Conservation (phyloP, 768 basidiomycete genomes). For the Leccinum variicolor region DNA sequence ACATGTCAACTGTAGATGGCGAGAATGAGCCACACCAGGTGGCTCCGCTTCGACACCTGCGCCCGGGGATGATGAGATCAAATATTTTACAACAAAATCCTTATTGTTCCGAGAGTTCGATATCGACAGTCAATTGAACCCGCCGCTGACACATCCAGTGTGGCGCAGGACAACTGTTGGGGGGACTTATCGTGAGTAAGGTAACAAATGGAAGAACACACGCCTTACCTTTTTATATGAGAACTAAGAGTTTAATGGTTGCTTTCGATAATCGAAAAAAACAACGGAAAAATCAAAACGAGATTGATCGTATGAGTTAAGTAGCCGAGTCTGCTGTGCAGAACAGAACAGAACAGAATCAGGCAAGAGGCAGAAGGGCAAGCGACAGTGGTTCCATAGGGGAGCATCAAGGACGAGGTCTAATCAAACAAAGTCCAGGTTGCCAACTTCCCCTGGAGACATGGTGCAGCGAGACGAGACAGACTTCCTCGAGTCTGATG, state of each 20-base stretch:
- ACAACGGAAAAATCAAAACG: not conserved
- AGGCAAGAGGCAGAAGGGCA: not conserved
- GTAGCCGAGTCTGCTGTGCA: not conserved
- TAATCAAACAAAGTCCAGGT: conserved; percentile 56
- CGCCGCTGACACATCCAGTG: not conserved
- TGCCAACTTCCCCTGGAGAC: conserved; percentile 83
- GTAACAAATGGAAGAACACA: not conserved
- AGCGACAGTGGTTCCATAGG: not conserved
- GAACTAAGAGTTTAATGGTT: not conserved
- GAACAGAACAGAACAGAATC: not conserved
- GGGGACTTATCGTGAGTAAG: not conserved
- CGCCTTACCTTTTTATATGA: not conserved
- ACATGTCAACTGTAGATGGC: not conserved
- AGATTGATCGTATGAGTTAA: not conserved
- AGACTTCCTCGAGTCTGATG: conserved; percentile 26
- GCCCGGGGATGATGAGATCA: not conserved
- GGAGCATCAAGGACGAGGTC: conserved; percentile 12
- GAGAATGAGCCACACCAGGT: not conserved
- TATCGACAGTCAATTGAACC: not conserved
- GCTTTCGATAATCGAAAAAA: not conserved
- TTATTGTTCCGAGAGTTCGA: not conserved
- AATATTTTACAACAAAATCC: not conserved
- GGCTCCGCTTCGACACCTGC: not conserved
- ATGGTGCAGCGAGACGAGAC: conserved; percentile 72
- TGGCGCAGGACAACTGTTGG: not conserved